Evolutionary conservation across 306 rosid genomes (phyloP).

Genomic region (Datisca glomerata): DNA sequence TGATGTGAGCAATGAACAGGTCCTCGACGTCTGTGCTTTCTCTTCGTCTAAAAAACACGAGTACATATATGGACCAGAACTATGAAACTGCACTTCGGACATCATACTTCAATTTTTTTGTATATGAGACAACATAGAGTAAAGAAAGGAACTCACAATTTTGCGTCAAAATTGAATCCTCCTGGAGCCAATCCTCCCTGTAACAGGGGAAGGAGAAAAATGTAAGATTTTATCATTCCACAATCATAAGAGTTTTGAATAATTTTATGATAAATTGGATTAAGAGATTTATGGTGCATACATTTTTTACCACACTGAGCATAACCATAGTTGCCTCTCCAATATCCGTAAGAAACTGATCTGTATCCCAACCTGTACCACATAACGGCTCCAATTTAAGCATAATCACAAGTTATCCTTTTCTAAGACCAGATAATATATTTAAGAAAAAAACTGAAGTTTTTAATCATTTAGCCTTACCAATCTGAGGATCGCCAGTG

Average conservation of each 20-base stretch:
- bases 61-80: no score
- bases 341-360: slow-evolving; percentile 83
- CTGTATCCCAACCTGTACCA: slow-evolving; percentile 88
- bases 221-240: background rate
- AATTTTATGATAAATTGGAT: background rate
- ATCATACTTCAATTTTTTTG: no score
- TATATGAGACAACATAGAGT: background rate
- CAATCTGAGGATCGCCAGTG: slow-evolving; percentile 94
- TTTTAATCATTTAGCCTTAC: slow-evolving; percentile 24
- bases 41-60: slow-evolving; percentile 60
- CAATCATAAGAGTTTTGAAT: background rate
- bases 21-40: slow-evolving; percentile 98
- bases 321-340: slow-evolving; percentile 83
- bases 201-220: background rate
- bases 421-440: background rate
- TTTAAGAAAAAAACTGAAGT: background rate
- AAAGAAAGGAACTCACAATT: slow-evolving; percentile 47
- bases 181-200: slow-evolving; percentile 95
- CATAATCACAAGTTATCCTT: slow-evolving; percentile 1
- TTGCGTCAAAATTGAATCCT: slow-evolving; percentile 97
- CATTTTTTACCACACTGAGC: slow-evolving; percentile 75
- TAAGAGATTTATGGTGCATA: slow-evolving; percentile 17
- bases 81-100: no score
- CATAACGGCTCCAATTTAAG: slow-evolving; percentile 1
- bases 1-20: slow-evolving; percentile 76